Conservation (phyloP, 495 filamentous ascomycete species). For the Cudoniella acicularis region DNA sequence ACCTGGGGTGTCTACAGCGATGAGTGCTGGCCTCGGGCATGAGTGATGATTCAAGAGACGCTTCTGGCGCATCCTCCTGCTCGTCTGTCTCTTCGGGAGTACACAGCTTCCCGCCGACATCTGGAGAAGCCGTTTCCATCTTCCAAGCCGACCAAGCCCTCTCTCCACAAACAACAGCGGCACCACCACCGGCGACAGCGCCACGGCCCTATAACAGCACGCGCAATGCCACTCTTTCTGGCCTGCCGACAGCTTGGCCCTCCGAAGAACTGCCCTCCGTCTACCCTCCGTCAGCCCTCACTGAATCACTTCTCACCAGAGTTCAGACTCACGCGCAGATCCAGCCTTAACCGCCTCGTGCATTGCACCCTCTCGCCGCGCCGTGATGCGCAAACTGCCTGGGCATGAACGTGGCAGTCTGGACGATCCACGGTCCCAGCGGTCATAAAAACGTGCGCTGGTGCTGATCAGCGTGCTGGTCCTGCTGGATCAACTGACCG, state of each 20-base stretch:
- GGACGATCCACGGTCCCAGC: not conserved
- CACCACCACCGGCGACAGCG: too few species aligned
- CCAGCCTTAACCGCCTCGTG: not conserved
- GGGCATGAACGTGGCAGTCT: conserved; percentile 1
- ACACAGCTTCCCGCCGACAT: not conserved
- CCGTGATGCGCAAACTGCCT: not conserved
- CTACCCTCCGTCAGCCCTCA: too few species aligned
- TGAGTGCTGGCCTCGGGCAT: too few species aligned
- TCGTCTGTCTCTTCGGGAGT: not conserved
- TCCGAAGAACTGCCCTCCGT: not conserved
- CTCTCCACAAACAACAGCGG: not conserved
- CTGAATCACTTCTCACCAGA: too few species aligned
- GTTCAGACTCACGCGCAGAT: too few species aligned
- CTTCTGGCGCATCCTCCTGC: not conserved
- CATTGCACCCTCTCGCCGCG: not conserved
- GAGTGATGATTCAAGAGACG: too few species aligned
- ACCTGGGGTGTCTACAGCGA: not conserved
- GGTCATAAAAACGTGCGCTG: not conserved
- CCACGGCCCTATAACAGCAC: not conserved
- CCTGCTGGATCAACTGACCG: not conserved
- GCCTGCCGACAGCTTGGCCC: not conserved
- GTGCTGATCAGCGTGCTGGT: not conserved
- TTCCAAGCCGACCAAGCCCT: not conserved
- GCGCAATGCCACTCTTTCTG: not conserved
- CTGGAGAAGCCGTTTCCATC: not conserved